A percentile compares a stretch with the other conserved stretches of the same genome.
phyloP scores from a whole-genome alignment of 768 basidiomycete genomes.

The Strobilomyces dryophilus region DNA sequence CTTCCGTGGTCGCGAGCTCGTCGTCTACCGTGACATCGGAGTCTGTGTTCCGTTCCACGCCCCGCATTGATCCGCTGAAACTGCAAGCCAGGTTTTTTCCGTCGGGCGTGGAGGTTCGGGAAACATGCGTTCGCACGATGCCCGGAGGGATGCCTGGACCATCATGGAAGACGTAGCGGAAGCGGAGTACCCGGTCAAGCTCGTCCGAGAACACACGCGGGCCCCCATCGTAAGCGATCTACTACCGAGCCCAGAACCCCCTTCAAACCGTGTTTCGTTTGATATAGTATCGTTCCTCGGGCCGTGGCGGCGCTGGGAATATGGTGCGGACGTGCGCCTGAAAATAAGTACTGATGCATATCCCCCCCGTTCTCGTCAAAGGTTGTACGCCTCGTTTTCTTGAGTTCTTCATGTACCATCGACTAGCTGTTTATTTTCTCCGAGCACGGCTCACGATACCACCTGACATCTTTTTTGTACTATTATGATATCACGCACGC shows the following conservation, averaged over 20 bases:
- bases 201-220: conserved; percentile 25
- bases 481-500: too few species aligned
- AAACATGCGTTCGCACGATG: conserved; percentile 65
- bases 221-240: conserved; percentile 31
- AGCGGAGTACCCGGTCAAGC: conserved; percentile 16
- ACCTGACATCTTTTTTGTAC: too few species aligned
- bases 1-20: conserved; percentile 58
- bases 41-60: conserved; percentile 25
- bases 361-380: too few species aligned
- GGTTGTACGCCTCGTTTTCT: too few species aligned
- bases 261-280: background rate
- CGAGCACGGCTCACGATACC: too few species aligned
- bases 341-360: too few species aligned
- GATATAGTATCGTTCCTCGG: conserved; percentile 55
- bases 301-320: conserved; percentile 65
- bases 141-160: conserved; percentile 31
- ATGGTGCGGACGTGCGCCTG: conserved; percentile 26
- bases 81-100: conserved; percentile 32
- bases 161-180: conserved; percentile 25
- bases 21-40: conserved; percentile 21
- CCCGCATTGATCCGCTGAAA: background rate
- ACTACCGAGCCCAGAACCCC: background rate
- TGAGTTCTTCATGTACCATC: too few species aligned
- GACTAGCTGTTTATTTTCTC: too few species aligned
- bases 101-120: conserved; percentile 83